These are phyloP conservation scores for Cubamyces lactineus DNA, from an alignment of 768 basidiomycete species.

Conservation along the genomic window DNA sequence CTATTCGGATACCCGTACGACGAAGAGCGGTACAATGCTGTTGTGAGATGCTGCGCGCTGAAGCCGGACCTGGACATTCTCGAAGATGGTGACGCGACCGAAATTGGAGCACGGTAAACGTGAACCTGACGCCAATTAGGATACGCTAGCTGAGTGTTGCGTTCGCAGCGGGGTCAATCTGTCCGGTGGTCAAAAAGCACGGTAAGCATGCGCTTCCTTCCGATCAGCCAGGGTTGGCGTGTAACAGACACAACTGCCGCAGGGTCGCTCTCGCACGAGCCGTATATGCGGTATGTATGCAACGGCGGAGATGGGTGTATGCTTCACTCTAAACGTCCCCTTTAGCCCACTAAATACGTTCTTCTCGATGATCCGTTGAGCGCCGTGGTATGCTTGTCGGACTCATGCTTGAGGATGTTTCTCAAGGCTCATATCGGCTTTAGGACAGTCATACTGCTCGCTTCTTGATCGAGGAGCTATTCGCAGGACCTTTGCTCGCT, in stretches of 20 bases:
- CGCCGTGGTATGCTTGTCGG: conserved; percentile 61
- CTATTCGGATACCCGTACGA: conserved; percentile 58
- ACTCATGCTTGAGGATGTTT: not conserved
- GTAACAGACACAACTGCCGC: not conserved
- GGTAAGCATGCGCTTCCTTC: conserved; percentile 41
- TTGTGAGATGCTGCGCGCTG: conserved; percentile 86
- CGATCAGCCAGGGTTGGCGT: not conserved
- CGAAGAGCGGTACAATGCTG: conserved; percentile 71
- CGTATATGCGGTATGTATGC: conserved; percentile 64
- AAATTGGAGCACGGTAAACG: conserved; percentile 71
- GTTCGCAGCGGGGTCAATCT: conserved; percentile 66
- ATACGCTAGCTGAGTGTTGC: not conserved
- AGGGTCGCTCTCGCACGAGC: conserved; percentile 85
- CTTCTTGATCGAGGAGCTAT: conserved; percentile 61
- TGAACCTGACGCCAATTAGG: conserved; percentile 5
- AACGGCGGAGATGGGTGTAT: not conserved
- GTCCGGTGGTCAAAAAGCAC: conserved; percentile 83
- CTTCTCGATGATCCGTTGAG: conserved; percentile 82
- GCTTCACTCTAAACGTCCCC: not conserved
- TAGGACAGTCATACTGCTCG: conserved; percentile 73
- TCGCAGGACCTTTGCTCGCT: conserved; percentile 68
- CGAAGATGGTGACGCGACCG: conserved; percentile 85
- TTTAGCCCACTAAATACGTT: conserved; percentile 44
- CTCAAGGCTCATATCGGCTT: not conserved
- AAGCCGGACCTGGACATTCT: conserved; percentile 79